Conservation (phyloP, 306 rosid species). For the Rosa rugosa region DNA sequence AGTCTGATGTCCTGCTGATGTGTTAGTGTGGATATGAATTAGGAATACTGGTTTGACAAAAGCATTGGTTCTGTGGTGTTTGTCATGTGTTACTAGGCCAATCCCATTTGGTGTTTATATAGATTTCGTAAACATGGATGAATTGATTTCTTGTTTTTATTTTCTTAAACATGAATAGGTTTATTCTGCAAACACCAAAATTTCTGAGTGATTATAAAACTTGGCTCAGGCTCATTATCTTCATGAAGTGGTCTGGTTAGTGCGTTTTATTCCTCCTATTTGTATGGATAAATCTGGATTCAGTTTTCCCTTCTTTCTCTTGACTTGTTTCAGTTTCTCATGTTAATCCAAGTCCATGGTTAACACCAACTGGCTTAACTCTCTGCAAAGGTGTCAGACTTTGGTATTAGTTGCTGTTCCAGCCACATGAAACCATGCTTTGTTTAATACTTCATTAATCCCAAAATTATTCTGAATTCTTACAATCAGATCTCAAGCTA, state of each 20-base stretch:
- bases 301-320: not conserved
- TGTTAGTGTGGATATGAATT: too few species aligned
- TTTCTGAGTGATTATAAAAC: not conserved
- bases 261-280: not conserved
- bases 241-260: not conserved
- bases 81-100: too few species aligned
- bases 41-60: too few species aligned
- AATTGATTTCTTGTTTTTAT: too few species aligned
- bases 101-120: too few species aligned
- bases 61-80: too few species aligned
- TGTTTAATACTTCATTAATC: constrained; percentile 1
- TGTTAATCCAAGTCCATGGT: not conserved
- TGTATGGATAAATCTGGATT: not conserved
- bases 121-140: too few species aligned
- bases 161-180: too few species aligned
- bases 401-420: not conserved
- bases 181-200: not conserved
- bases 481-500: constrained; percentile 13
- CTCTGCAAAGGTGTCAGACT: not conserved
- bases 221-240: not conserved
- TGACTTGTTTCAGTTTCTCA: not conserved
- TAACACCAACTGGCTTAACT: not conserved
- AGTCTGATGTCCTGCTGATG: too few species aligned
- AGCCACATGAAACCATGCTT: constrained; percentile 5
- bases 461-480: not conserved